Conservation (phyloP, 306 rosid genomes). For the Vigna trinervia region DNA sequence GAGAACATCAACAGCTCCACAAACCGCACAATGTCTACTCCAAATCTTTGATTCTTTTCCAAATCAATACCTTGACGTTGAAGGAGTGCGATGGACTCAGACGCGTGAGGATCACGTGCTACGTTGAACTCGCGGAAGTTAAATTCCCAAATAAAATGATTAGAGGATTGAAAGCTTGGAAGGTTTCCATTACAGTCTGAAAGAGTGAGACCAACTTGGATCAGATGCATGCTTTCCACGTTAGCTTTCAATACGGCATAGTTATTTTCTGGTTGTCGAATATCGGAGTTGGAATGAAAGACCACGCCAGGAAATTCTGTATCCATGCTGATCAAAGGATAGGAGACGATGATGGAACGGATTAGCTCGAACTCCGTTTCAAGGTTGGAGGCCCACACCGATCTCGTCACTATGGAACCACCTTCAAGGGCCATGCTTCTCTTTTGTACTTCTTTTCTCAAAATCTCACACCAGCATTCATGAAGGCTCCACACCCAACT, state of each 20-base stretch:
- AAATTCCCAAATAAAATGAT: background rate
- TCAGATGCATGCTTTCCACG: background rate
- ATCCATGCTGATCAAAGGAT: background rate
- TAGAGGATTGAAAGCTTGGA: background rate
- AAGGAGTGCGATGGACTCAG: background rate
- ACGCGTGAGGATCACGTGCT: background rate
- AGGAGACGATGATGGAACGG: background rate
- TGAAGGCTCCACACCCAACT: no score
- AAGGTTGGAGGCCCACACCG: background rate
- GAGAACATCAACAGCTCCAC: background rate
- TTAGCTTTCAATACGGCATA: background rate
- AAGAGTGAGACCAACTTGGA: background rate
- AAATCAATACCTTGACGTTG: background rate
- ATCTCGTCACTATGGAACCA: background rate
- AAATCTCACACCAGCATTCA: no score
- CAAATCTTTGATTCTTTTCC: background rate
- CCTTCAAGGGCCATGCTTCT: no score
- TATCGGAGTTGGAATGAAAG: background rate
- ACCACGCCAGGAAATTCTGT: background rate
- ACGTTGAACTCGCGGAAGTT: background rate
- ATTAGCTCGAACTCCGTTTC: background rate
- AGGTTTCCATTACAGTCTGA: background rate
- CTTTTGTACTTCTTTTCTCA: no score
- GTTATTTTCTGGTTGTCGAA: background rate
- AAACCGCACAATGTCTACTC: background rate